These are phyloP conservation scores for Fusarium circinatum DNA, from an alignment of 2,329 filamentous ascomycete genomes.

Conservation along the genomic window DNA sequence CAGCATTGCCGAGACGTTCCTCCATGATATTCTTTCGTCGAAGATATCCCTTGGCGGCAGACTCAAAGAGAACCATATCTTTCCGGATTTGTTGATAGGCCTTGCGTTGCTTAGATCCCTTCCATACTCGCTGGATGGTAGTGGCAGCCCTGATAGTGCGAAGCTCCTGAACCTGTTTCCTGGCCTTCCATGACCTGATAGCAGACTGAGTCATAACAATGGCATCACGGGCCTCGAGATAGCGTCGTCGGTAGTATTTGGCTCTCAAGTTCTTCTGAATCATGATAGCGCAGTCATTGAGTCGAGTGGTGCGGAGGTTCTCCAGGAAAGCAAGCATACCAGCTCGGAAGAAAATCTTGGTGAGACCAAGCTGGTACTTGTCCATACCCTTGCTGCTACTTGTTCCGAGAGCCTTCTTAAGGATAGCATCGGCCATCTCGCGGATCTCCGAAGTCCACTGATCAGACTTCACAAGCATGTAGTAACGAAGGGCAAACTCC, in stretches of 20 bases:
- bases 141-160: slow-evolving; percentile 88
- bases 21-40: slow-evolving; percentile 93
- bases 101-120: slow-evolving; percentile 89
- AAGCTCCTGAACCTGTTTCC: slow-evolving; percentile 81
- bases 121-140: slow-evolving; percentile 95
- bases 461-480: slow-evolving; percentile 92
- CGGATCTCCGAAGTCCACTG: slow-evolving; percentile 95
- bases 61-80: slow-evolving; percentile 89
- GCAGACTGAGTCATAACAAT: slow-evolving; percentile 84
- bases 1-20: slow-evolving; percentile 91
- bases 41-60: slow-evolving; percentile 90
- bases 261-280: slow-evolving; percentile 98
- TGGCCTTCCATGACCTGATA: slow-evolving; percentile 79
- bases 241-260: slow-evolving; percentile 94
- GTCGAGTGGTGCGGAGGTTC: slow-evolving; percentile 86
- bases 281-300: slow-evolving; percentile 95
- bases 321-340: slow-evolving; percentile 99
- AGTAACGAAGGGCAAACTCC: slow-evolving; percentile 96
- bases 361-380: slow-evolving; percentile 97
- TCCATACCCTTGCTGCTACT: slow-evolving; percentile 79
- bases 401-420: slow-evolving; percentile 86
- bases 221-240: slow-evolving; percentile 84
- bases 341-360: slow-evolving; percentile 99
- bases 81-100: slow-evolving; percentile 80
- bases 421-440: slow-evolving; percentile 91